Conservation (phyloP, 2,329 filamentous ascomycete genomes). For the Epichloe coenophiala region DNA sequence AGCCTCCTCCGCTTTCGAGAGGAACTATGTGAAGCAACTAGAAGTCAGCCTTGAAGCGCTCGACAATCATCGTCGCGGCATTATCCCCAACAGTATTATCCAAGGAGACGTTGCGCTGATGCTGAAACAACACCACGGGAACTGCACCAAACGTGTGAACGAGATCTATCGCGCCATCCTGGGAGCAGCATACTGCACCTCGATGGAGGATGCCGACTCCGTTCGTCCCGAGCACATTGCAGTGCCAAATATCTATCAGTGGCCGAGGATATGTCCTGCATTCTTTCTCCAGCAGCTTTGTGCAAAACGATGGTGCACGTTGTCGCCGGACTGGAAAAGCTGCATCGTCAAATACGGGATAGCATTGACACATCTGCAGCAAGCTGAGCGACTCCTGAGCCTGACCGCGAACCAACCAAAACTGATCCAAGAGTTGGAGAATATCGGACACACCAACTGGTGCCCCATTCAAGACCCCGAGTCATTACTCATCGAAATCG, state of each 20-base stretch:
- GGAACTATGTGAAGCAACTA: background rate
- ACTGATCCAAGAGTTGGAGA: constrained; percentile 29
- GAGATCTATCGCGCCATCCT: background rate
- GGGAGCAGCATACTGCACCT: background rate
- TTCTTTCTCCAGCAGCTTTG: constrained; percentile 23
- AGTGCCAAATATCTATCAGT: constrained; percentile 2
- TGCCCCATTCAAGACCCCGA: constrained; percentile 38
- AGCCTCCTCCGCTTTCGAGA: background rate
- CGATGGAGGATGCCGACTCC: background rate
- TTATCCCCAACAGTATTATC: background rate
- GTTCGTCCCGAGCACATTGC: background rate
- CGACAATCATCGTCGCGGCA: background rate
- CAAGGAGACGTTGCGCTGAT: background rate
- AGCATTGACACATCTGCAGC: constrained; percentile 26
- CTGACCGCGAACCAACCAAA: constrained; percentile 13
- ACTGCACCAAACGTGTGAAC: background rate
- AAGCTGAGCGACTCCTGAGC: constrained; percentile 25
- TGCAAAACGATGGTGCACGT: constrained; percentile 3
- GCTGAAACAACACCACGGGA: background rate
- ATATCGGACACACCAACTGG: constrained; percentile 44
- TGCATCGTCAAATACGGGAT: constrained; percentile 26
- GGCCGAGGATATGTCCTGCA: constrained; percentile 7
- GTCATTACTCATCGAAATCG: constrained; percentile 49
- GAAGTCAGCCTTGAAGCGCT: background rate
- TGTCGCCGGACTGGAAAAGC: constrained; percentile 20